Conservation (phyloP, 2,329 filamentous ascomycete species). For the Fusarium albidum region DNA sequence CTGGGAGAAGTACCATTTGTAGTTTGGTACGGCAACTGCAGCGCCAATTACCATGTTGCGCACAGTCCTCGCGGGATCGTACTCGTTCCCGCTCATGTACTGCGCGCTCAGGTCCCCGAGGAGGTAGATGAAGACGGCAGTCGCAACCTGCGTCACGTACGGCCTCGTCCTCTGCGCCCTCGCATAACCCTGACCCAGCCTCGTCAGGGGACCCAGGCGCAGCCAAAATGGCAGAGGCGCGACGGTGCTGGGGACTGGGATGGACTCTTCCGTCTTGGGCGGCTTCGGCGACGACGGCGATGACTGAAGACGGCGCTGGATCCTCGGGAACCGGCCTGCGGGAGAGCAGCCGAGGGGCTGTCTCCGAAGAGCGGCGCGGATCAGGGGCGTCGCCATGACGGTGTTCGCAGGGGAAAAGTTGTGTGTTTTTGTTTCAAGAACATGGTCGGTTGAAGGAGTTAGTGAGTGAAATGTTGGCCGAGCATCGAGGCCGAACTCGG, state of each 20-base stretch:
- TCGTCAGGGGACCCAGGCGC: slow-evolving; percentile 65
- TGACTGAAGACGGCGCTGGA: slow-evolving; percentile 31
- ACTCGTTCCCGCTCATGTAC: slow-evolving; percentile 67
- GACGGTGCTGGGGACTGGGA: slow-evolving; percentile 30
- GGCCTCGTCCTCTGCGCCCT: slow-evolving; percentile 76
- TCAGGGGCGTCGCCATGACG: slow-evolving; percentile 30
- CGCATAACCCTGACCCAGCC: slow-evolving; percentile 67
- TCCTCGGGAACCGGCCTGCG: slow-evolving; percentile 15
- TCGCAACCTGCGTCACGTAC: slow-evolving; percentile 80
- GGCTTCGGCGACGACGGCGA: slow-evolving; percentile 10
- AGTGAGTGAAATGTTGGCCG: too few species aligned
- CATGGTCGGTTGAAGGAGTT: slow-evolving; percentile 20
- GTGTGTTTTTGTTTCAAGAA: neutral
- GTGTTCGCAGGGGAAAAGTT: neutral
- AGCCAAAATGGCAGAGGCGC: slow-evolving; percentile 59
- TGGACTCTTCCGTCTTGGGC: slow-evolving; percentile 26
- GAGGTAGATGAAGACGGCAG: slow-evolving; percentile 80
- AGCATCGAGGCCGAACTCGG: slow-evolving; percentile 28
- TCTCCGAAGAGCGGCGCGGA: slow-evolving; percentile 29
- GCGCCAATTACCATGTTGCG: slow-evolving; percentile 79
- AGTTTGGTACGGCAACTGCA: slow-evolving; percentile 77
- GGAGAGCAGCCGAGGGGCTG: slow-evolving; percentile 8
- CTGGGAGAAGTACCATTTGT: slow-evolving; percentile 72
- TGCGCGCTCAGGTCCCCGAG: slow-evolving; percentile 82
- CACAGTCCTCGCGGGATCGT: slow-evolving; percentile 73